Evolutionary conservation across 2,329 filamentous ascomycete species (phyloP), one percentile per base, ranked within the genome.

Genomic region (Paracamarosporium sp.): DNA sequence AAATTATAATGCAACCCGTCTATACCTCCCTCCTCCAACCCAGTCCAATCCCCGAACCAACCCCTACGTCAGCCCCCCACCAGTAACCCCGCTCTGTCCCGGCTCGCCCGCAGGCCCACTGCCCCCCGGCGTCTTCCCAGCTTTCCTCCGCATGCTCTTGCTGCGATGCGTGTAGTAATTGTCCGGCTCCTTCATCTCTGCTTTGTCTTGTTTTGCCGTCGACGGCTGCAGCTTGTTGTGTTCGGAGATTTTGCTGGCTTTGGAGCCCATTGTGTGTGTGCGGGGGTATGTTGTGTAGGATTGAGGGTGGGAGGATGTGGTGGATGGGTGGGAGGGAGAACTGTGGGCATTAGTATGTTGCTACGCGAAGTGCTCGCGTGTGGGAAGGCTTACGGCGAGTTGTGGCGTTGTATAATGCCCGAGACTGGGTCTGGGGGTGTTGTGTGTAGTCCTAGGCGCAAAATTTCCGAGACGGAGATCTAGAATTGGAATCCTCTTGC

Each of bases 141-240:
- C 71, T 61, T 75, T 75, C 50, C 65, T 55, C 6, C 72, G 58
- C 69, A 72, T 72, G 25, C 67, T 71, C 63, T 74, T 74, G 33
- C 70, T 73, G 2, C 72, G 65, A 33, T 68, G 65, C 35, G 66
- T 57, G 59, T 75, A 75, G 60, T 75, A 75, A 35, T 74, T 74
- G 12, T 55, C 46, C 2, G 72, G 72, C 38, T 75, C 72, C 57
- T 72, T 69, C 71, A 75, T 72, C 47, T 75, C 64, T n/a, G 57
- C 71, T 36, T 73, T 75, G 46, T 75, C 72, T 15, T 62, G 57
- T 38, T 66, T 67, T 4, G 66, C 53, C 22, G 55, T 53, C n/a
- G 62, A 63, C 7, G 66, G 64, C 53, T 72, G 67, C n/a, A 71
- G 56, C 50, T 70, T 70, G 57, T 64, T 67, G 22, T 59, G 59